These are phyloP conservation scores for Fusarium metavorans DNA, from an alignment of 2,329 filamentous ascomycete species.

Conservation along the genomic window DNA sequence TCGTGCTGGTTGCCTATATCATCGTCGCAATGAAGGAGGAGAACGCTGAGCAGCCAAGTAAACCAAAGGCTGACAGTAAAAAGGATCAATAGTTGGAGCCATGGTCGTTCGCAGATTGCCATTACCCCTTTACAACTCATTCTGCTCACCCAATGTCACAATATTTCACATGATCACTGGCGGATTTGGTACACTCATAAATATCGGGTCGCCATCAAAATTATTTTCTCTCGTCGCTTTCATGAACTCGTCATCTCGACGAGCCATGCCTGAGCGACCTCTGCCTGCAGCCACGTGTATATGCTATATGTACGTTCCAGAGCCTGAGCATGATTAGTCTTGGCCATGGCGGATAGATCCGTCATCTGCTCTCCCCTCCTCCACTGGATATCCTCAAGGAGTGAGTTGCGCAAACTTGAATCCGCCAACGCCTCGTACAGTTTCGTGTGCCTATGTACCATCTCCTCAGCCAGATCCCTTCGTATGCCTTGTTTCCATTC, in stretches of 20 bases:
- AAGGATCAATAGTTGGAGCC: slow-evolving; percentile 57
- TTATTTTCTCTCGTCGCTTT: slow-evolving; percentile 33
- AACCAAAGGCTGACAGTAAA: slow-evolving; percentile 59
- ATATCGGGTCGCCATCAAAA: slow-evolving; percentile 22
- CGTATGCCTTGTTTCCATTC: slow-evolving; percentile 41
- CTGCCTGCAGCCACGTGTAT: slow-evolving; percentile 44
- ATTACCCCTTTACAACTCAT: not conserved
- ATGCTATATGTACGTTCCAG: slow-evolving; percentile 44
- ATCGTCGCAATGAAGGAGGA: slow-evolving; percentile 94
- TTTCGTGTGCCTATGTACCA: slow-evolving; percentile 43
- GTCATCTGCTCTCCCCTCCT: slow-evolving; percentile 28
- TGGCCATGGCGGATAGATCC: slow-evolving; percentile 40
- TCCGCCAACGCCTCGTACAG: slow-evolving; percentile 45
- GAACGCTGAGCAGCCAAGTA: slow-evolving; percentile 61
- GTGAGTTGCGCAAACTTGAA: slow-evolving; percentile 33
- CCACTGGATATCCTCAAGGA: slow-evolving; percentile 21
- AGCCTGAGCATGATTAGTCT: slow-evolving; percentile 43
- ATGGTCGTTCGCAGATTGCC: not conserved
- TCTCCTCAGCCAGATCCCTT: slow-evolving; percentile 45
- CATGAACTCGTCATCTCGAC: slow-evolving; percentile 16
- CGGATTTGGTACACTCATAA: not conserved
- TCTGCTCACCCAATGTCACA: not conserved
- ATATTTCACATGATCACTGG: not conserved
- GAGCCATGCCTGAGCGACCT: slow-evolving; percentile 27
- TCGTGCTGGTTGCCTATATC: slow-evolving; percentile 91